A percentile compares a stretch with the other conserved stretches of the same genome.
Conservation (phyloP, 352 stramenopile species). For the Pythium monospermum region DNA sequence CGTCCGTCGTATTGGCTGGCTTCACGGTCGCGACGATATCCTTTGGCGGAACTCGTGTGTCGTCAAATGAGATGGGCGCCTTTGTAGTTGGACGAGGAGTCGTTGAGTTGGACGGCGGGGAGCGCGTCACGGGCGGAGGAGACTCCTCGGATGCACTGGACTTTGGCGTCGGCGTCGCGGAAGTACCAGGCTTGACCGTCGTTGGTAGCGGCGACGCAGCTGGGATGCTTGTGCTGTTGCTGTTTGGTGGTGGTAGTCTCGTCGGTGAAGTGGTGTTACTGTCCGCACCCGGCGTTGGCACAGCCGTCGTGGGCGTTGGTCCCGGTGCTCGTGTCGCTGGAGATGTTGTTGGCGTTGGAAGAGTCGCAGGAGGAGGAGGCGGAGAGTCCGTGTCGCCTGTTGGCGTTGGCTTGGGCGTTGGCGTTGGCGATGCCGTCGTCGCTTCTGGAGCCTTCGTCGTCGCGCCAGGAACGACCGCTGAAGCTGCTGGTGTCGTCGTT, state of each 20-base stretch:
- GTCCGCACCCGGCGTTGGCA: not conserved
- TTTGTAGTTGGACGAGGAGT: not conserved
- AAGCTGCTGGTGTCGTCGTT: not conserved
- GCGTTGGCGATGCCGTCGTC: not conserved
- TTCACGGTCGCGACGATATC: slow-evolving; percentile 9
- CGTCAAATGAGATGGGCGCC: slow-evolving; percentile 6
- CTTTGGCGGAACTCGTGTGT: not conserved
- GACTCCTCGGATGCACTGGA: not conserved
- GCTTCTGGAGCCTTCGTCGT: slow-evolving; percentile 4
- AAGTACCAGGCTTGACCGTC: not conserved
- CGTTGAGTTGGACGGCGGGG: not conserved
- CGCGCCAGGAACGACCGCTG: not conserved
- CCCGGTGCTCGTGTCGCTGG: not conserved
- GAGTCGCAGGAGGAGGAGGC: slow-evolving; percentile 3
- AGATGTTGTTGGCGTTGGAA: slow-evolving; percentile 2
- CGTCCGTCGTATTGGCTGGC: slow-evolving; percentile 2
- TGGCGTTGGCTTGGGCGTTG: not conserved
- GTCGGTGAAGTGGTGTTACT: not conserved
- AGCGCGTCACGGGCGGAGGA: not conserved
- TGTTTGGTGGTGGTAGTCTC: not conserved
- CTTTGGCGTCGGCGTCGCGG: not conserved
- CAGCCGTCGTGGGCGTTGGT: not conserved
- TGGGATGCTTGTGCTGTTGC: not conserved
- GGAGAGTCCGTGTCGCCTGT: slow-evolving; percentile 5
- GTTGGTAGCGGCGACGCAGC: not conserved